Evolutionary conservation across 257 asterid genomes (phyloP), one percentile per base, ranked within the genome.

Genomic region (Plantago ovata): DNA sequence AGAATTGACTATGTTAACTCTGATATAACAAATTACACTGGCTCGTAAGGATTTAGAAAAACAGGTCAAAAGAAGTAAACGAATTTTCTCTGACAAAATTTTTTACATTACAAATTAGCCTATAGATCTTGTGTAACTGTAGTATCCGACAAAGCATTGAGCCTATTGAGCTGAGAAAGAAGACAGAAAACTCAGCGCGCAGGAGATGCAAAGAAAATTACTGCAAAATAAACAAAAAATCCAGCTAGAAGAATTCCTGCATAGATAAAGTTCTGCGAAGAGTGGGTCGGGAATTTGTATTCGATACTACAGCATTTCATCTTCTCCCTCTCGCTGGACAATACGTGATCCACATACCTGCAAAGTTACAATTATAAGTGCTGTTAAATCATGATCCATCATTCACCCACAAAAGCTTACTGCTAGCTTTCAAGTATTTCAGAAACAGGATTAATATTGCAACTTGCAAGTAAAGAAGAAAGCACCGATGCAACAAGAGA

Each of bases 221-320:
- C 99, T 1, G 75, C 78, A 65, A 89, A 93, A 71, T 93, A 89
- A 45, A 93, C 96, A 7, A 86, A 71, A 71, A 89, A 89, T 0
- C 97, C 99, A 43, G 99, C 99, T 20, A 89, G 67, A 49, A 93
- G 96, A 77, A 93, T 93, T 36, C 99, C 97, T 10, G 96, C 99
- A 53, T 93, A 89, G 38, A 89, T 76, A 63, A 74, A 78, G 66
- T 82, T 89, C 53, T 93, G 97, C 9, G 95, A 79, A 58, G 86
- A 58, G 32, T 82, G 94, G 20, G 79, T 71, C 0, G 92, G 97
- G 58, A 79, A 69, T 65, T 75, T 80, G 85, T 86, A 93, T 56
- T 84, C 94, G 38, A 93, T 79, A 46, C 76, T 81, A 54, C 97
- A 93, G 78, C 99, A 93, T 73, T 72, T 93, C 99, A 93, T 93